Conservation (phyloP, 2,329 filamentous ascomycete genomes). For the Helminthosporium solani region DNA sequence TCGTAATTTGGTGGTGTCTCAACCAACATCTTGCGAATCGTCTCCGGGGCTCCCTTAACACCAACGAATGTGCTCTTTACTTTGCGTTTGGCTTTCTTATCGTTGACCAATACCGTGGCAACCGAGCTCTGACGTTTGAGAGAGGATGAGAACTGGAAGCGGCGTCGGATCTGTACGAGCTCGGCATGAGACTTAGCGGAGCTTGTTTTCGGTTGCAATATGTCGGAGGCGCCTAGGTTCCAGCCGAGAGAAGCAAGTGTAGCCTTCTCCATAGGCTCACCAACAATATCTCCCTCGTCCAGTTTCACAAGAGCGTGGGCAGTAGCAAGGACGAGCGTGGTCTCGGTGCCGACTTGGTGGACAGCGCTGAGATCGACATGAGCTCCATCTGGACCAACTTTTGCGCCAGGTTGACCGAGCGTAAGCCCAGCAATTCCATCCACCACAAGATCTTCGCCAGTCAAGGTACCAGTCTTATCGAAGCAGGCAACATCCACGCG, state of each 20-base stretch:
- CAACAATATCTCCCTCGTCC: slow-evolving; percentile 95
- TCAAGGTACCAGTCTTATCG: slow-evolving; percentile 96
- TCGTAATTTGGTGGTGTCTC: slow-evolving; percentile 85
- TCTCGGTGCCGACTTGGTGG: slow-evolving; percentile 70
- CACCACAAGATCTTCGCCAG: slow-evolving; percentile 93
- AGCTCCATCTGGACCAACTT: slow-evolving; percentile 74
- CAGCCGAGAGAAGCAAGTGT: slow-evolving; percentile 87
- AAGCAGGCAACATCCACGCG: slow-evolving; percentile 97
- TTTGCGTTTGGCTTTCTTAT: slow-evolving; percentile 72
- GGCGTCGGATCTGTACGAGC: slow-evolving; percentile 88
- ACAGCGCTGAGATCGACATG: slow-evolving; percentile 77
- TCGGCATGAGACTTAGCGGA: slow-evolving; percentile 58
- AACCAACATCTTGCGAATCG: slow-evolving; percentile 89
- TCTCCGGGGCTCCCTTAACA: slow-evolving; percentile 97
- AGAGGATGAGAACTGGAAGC: slow-evolving; percentile 97
- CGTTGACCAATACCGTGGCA: slow-evolving; percentile 73
- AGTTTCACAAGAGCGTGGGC: slow-evolving; percentile 94
- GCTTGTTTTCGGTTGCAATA: slow-evolving; percentile 68
- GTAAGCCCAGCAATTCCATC: slow-evolving; percentile 92
- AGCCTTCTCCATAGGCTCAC: slow-evolving; percentile 98
- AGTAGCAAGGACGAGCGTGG: slow-evolving; percentile 88
- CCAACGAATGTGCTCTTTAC: slow-evolving; percentile 84
- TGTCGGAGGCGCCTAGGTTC: slow-evolving; percentile 87
- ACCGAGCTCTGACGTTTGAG: slow-evolving; percentile 95
- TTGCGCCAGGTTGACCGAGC: slow-evolving; percentile 66